Base-by-base conservation (phyloP, 2,329 filamentous ascomycete species). In the Chaetomiaceae sp. region DNA sequence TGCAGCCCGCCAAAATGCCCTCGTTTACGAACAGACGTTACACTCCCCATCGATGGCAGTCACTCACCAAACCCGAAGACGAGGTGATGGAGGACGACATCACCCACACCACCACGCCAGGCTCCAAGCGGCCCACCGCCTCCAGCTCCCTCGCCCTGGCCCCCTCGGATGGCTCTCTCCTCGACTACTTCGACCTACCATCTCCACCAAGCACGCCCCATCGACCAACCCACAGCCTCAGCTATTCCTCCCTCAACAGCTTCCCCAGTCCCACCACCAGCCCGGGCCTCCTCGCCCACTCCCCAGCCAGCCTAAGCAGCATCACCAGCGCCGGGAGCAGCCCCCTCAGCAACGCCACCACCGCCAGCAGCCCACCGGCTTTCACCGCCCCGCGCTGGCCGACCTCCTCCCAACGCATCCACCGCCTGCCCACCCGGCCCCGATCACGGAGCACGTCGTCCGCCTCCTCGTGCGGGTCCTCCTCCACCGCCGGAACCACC, bases 171-270 rank as follows among this genome's bases (percentile, higher is more conserved):
- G 54, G 51, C 29, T 54, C 48, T n/a, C 51, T 56, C 5, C 56
- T 58, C 27, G 56, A 58, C 11, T 52, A 55, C 48, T 58, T 58
- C 37, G 57, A 58, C 54, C 54, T 58, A 14, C 57, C 57, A 16
- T 58, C 57, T 1, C 57, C 54, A n/a, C 57, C 57, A 4, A 57
- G 54, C 48, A 58, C 57, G 11, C 57, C 57, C 7, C 49, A 50
- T 6, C 49, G 41, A 7, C 13, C 54, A 20, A 52, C 50, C 27
- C 32, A 47, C 37, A 53, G 36, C 43, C 47, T 53, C 5, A 43
- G 36, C 47, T 51, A 36, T 42, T 53, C 53, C 23, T 53, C 55
- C 11, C 41, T 58, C 16, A 53, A 48, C 49, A 44, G 37, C 46
- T 40, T 51, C 40, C n/a, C 48, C 20, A 52, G 48, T 36, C 44